A percentile compares a stretch with the other conserved stretches of the same genome.
phyloP scores from a whole-genome alignment of 768 basidiomycete genomes.

The Xerocomus potaroensis region DNA sequence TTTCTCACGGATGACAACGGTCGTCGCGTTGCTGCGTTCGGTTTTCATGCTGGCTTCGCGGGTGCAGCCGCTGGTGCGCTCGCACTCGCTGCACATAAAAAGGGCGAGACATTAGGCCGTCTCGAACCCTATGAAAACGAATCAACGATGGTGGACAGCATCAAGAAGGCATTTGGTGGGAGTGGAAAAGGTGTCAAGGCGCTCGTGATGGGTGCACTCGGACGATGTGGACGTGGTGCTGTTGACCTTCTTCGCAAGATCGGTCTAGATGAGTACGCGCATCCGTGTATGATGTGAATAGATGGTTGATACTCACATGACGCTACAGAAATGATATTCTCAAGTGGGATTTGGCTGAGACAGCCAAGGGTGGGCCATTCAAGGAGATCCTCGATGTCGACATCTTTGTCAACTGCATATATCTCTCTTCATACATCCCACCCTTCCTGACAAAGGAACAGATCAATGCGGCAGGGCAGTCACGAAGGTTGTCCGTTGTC shows the following conservation, averaged over 20 bases:
- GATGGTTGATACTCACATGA: neutral
- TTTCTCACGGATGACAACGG: conserved; percentile 84
- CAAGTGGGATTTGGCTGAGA: conserved; percentile 98
- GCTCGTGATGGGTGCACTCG: conserved; percentile 93
- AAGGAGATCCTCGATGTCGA: conserved; percentile 93
- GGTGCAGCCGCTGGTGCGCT: conserved; percentile 91
- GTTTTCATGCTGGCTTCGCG: conserved; percentile 98
- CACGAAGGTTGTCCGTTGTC: conserved; percentile 69
- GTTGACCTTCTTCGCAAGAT: conserved; percentile 95
- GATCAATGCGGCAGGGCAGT: conserved; percentile 65
- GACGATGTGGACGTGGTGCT: conserved; percentile 91
- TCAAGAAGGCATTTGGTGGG: conserved; percentile 61
- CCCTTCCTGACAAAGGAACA: conserved; percentile 73
- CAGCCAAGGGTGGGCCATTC: conserved; percentile 95
- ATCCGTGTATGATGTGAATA: neutral
- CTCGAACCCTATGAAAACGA: conserved; percentile 86
- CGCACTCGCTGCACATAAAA: conserved; percentile 64
- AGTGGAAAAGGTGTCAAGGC: conserved; percentile 74
- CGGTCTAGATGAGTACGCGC: conserved; percentile 84
- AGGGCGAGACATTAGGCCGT: conserved; percentile 55
- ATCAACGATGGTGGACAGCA: conserved; percentile 70
- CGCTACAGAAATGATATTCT: conserved; percentile 75
- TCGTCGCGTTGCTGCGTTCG: conserved; percentile 94
- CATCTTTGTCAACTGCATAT: conserved; percentile 99
- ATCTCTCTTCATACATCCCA: conserved; percentile 81